These are phyloP conservation scores for Erythrobasidium hasegawianum DNA, from an alignment of 1,284 basidiomycete species.

Conservation along the genomic window DNA sequence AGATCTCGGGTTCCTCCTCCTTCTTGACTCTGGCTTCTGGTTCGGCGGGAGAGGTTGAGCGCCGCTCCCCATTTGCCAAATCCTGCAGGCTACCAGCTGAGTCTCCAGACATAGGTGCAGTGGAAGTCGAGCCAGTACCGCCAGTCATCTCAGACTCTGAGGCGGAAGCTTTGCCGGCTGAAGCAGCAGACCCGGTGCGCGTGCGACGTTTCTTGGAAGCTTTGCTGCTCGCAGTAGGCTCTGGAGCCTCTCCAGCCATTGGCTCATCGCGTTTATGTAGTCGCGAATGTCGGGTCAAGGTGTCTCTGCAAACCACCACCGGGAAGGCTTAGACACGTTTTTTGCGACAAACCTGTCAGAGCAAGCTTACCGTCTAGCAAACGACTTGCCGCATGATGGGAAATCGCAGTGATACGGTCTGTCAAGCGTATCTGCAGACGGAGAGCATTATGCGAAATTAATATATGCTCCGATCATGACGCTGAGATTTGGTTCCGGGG, in stretches of 20 bases:
- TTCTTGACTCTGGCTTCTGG: not conserved
- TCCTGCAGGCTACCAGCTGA: not conserved
- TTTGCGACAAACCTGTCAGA: not conserved
- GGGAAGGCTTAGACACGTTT: not conserved
- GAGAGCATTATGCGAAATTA: not conserved
- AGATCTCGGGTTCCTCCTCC: not conserved
- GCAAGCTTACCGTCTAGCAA: slow-evolving; percentile 28
- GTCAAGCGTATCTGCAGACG: slow-evolving; percentile 29
- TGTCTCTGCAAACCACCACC: slow-evolving; percentile 15
- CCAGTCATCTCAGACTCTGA: not conserved
- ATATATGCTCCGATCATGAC: too few species aligned
- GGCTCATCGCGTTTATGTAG: slow-evolving; percentile 27
- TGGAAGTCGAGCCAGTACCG: not conserved
- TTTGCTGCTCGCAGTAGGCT: slow-evolving; percentile 13
- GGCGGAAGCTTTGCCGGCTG: not conserved
- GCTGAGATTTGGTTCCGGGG: not conserved
- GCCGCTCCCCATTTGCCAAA: not conserved
- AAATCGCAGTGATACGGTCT: slow-evolving; percentile 31
- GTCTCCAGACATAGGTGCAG: not conserved
- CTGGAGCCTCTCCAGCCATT: slow-evolving; percentile 11
- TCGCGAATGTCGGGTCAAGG: slow-evolving; percentile 29
- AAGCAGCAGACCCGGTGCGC: slow-evolving; percentile 1
- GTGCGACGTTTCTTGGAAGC: not conserved
- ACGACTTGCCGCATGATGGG: slow-evolving; percentile 30
- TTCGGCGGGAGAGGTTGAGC: not conserved